Conservation (phyloP, 176 grass and related monocot species). For the Oryza meridionalis region DNA sequence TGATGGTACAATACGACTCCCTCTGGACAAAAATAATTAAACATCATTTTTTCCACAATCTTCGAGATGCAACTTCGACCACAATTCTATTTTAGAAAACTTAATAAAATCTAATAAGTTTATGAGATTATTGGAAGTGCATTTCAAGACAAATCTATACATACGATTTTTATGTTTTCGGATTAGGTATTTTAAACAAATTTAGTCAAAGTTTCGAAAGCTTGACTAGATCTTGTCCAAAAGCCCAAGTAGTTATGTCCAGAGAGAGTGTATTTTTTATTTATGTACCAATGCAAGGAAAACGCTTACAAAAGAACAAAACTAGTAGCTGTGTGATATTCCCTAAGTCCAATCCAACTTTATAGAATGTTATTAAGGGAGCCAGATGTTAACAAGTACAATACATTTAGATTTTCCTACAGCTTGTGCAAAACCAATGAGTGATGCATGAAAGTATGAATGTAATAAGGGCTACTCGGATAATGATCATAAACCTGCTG, state of each 20-base stretch:
- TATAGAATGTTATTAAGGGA: background rate
- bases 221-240: too few species aligned
- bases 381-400: background rate
- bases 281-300: background rate
- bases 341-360: background rate
- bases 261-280: background rate
- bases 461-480: constrained; percentile 10
- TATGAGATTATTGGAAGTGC: background rate
- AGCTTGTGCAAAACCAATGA: background rate
- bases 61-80: background rate
- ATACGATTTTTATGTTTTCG: background rate
- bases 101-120: too few species aligned
- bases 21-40: background rate
- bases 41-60: background rate
- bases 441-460: constrained; percentile 3
- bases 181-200: background rate
- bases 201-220: too few species aligned
- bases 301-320: background rate
- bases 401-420: background rate
- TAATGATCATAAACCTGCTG: constrained; percentile 66
- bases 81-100: too few species aligned
- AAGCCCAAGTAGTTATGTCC: too few species aligned
- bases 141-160: background rate
- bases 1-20: background rate
- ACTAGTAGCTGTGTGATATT: background rate